phyloP scores from a whole-genome alignment of 257 asterid species.

The Verbascum thapsus region DNA sequence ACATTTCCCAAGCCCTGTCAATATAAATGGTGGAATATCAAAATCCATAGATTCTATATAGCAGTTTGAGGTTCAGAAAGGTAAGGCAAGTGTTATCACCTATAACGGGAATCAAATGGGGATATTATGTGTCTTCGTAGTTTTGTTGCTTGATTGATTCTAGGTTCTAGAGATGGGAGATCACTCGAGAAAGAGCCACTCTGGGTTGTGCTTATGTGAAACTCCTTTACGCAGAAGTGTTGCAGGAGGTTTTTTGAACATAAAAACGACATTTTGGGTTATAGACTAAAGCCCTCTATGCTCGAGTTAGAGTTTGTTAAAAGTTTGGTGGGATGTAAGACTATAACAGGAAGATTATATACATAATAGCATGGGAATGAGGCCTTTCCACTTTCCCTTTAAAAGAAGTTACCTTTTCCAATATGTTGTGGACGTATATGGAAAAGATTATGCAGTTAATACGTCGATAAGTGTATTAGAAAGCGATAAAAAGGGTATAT shows the following conservation, averaged over 20 bases:
- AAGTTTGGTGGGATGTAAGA: neutral
- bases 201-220: conserved; percentile 31
- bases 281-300: conserved; percentile 17
- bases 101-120: conserved; percentile 62
- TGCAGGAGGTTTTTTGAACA: conserved; percentile 41
- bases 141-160: conserved; percentile 51
- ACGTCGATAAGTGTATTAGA: conserved; percentile 6
- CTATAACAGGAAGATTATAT: conserved; percentile 38
- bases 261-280: conserved; percentile 47
- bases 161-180: conserved; percentile 75
- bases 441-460: conserved; percentile 34
- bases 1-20: conserved; percentile 85
- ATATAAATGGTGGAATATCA: neutral
- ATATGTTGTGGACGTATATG: conserved; percentile 31
- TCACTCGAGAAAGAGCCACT: conserved; percentile 60
- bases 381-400: conserved; percentile 35
- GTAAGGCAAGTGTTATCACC: conserved; percentile 43
- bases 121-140: conserved; percentile 62
- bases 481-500: conserved; percentile 8
- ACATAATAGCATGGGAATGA: conserved; percentile 39
- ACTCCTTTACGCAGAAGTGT: conserved; percentile 48
- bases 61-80: neutral
- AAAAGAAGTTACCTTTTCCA: conserved; percentile 32
- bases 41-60: conserved; percentile 13
- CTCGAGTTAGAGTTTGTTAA: neutral